Base-by-base conservation (phyloP, 768 basidiomycete species). In the Pleurotus giganteus region DNA sequence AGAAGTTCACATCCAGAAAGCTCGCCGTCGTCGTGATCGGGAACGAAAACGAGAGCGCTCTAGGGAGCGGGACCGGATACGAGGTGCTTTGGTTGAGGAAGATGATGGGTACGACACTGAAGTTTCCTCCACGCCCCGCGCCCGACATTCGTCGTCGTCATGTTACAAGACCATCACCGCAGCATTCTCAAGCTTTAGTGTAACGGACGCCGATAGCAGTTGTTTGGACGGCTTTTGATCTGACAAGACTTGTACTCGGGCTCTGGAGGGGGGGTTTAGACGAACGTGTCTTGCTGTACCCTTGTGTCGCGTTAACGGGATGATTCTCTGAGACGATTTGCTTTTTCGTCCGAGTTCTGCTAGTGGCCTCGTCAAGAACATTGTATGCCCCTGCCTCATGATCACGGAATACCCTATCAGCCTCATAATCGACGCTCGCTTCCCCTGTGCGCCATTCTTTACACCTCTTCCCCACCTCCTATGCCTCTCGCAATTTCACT, bases 181-280 rank as follows among this genome's bases (percentile, higher is more conserved):
- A 23, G 49, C 34, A 21, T 51, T 51, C n/a, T 51, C 55, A 5
- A 42, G 55, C 19, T 46, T 56, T 26, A 41, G 47, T 5, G 24
- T 50, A 28, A n/a, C 34, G 37, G 47, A 49, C n/a, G 45, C 29
- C 21, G 55, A 51, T 23, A 29, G 24, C n/a, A 37, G 55, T 8
- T 56, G 55, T 36, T 43, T 56, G 39, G 55, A 42, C 32, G 55
- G 55, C 24, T 56, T 56, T 19, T 56, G 41, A 56, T 19, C 39
- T 6, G 36, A n/a, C n/a, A n/a, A n/a, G n/a, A n/a, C n/a, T n/a
- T n/a, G n/a, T n/a, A n/a, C n/a, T n/a, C n/a, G n/a, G n/a, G n/a
- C n/a, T n/a, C n/a, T n/a, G n/a, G n/a, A n/a, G n/a, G n/a, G n/a
- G 31, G 31, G 31, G 31, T 13, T 6, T 32, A 32, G 31, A 32